Conservation (phyloP, 345 rosid species). For the Eucalyptus leucophloia region DNA sequence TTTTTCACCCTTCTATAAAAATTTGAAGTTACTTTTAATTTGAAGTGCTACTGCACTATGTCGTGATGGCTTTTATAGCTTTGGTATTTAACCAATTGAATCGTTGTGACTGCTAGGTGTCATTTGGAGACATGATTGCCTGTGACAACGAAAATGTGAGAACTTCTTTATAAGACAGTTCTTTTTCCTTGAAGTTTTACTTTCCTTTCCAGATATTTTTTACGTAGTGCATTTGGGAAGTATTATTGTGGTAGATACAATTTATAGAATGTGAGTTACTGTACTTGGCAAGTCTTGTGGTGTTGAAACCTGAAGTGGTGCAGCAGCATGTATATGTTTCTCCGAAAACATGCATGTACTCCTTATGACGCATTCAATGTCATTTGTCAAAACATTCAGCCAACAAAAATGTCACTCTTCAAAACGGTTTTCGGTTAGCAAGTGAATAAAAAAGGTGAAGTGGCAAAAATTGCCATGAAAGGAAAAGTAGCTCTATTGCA, state of each 20-base stretch:
- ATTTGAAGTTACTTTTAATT: background rate
- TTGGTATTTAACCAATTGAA: background rate
- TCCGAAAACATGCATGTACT: background rate
- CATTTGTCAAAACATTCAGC: background rate
- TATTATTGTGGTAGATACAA: background rate
- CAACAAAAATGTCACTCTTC: background rate
- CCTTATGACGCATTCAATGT: background rate
- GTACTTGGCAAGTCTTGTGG: background rate
- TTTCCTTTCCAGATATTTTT: background rate
- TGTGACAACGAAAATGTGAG: slow-evolving; percentile 97
- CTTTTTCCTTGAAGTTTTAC: background rate
- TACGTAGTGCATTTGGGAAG: background rate
- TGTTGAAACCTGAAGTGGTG: background rate
- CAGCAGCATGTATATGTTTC: background rate
- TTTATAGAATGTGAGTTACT: background rate
- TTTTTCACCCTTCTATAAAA: background rate
- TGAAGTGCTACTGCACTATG: background rate
- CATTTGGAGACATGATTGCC: slow-evolving; percentile 99
- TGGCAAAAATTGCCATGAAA: background rate
- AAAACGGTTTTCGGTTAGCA: background rate
- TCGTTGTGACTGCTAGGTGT: slow-evolving; percentile 38
- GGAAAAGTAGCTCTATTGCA: background rate
- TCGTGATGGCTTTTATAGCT: background rate
- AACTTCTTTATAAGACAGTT: background rate
- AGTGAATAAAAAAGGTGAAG: background rate